phyloP scores from a whole-genome alignment of 495 filamentous ascomycete genomes.

The Hypoxylon lenormandii region DNA sequence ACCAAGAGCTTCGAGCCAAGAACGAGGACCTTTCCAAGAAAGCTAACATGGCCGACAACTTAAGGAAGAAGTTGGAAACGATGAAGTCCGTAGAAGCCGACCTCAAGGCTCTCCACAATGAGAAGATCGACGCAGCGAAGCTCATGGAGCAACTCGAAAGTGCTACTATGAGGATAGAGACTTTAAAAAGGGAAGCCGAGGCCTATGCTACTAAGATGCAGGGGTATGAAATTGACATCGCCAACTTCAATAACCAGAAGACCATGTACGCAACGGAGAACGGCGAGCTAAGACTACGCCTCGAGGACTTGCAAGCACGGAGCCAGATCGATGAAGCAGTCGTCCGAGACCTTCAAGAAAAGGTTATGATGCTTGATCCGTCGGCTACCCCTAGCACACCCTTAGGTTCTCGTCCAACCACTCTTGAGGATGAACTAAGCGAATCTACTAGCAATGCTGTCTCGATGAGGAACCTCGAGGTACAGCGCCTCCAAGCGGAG shows the following conservation, averaged over 20 bases:
- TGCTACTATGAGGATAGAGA: conserved; percentile 47
- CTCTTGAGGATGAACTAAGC: conserved; percentile 53
- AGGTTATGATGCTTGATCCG: conserved; percentile 50
- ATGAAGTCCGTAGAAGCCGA: conserved; percentile 56
- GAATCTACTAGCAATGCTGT: conserved; percentile 43
- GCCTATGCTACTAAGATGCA: conserved; percentile 51
- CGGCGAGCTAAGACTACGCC: conserved; percentile 40
- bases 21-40: conserved; percentile 81
- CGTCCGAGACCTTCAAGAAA: conserved; percentile 50
- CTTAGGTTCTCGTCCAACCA: conserved; percentile 30
- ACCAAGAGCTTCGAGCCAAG: conserved; percentile 75
- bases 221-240: conserved; percentile 50
- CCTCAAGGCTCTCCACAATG: conserved; percentile 58
- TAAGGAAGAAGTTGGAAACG: conserved; percentile 78
- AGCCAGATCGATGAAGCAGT: conserved; percentile 49
- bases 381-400: conserved; percentile 44
- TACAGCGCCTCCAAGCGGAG: conserved; percentile 66
- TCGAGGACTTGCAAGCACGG: conserved; percentile 44
- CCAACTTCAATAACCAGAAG: conserved; percentile 48
- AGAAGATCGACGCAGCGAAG: conserved; percentile 58
- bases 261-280: conserved; percentile 45
- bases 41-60: conserved; percentile 79
- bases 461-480: conserved; percentile 54
- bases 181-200: conserved; percentile 46
- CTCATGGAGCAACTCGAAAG: conserved; percentile 61